Evolutionary conservation across 495 filamentous ascomycete species (phyloP), one percentile per base, ranked within the genome.

Genomic region (Chaetomium tenue): DNA sequence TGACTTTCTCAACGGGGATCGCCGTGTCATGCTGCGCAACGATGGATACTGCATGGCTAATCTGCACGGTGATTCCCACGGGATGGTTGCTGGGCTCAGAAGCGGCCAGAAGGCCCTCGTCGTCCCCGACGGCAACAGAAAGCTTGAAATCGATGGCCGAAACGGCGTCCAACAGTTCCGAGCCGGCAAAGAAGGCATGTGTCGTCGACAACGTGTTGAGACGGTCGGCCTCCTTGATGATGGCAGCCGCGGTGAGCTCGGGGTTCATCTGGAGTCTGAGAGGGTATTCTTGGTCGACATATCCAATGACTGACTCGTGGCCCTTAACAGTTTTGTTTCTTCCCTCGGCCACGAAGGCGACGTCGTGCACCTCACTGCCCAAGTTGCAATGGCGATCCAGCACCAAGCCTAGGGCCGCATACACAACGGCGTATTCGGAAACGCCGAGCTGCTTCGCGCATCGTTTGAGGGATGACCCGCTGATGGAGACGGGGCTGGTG

Each of bases 181-280:
- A 18, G 44, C 44, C 16, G 5, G 16, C 44, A 47, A 18, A 47
- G n/a, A 47, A 47, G 44, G 44, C 44, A 47, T 47, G 44, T 20
- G 44, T 47, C 5, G 44, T 12, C 44, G 44, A 47, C 44, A 47
- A 12, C 44, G 44, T 47, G n/a, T 47, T 47, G 44, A 47, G 44
- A 20, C 44, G 44, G 44, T 47, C 16, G 15, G 44, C 44, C 16
- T 47, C 44, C 44, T 47, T 47, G 44, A 47, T 47, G 44, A 20
- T 16, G 5, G 44, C 44, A 5, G 44, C 44, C 5, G 44, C 44
- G 5, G 44, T 47, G 44, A 47, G 44, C 16, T 47, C 44, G 16
- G 44, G 44, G 16, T 47, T 47, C 44, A 47, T 47, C 44, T 47
- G 44, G 44, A 47, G 44, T 16, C 44, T 18, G 44, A 47, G 44